phyloP scores from a whole-genome alignment of 495 filamentous ascomycete species.

The Halenospora varia region DNA sequence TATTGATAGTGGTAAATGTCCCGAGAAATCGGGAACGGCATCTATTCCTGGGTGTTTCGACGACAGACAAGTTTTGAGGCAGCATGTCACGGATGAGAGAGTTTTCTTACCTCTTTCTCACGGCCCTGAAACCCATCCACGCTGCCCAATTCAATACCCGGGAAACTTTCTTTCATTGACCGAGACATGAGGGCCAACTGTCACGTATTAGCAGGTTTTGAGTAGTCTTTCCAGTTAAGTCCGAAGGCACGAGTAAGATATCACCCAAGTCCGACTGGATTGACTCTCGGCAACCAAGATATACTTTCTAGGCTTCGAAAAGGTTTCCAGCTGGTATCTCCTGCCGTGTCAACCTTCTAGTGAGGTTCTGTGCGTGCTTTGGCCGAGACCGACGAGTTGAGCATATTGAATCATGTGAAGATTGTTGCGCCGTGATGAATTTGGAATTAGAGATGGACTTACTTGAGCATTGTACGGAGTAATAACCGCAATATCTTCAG shows the following conservation, averaged over 20 bases:
- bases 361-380: background rate
- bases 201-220: background rate
- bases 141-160: slow-evolving; percentile 84
- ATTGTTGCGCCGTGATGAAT: too few species aligned
- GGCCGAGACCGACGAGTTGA: background rate
- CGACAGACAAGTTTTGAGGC: background rate
- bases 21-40: background rate
- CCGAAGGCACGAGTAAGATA: too few species aligned
- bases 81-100: background rate
- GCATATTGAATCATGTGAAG: background rate
- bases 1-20: background rate
- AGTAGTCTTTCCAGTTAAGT: background rate
- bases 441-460: too few species aligned
- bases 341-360: background rate
- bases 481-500: slow-evolving; percentile 86
- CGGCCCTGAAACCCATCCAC: slow-evolving; percentile 97
- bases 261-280: too few species aligned
- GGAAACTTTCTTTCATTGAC: slow-evolving; percentile 70
- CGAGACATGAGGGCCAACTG: slow-evolving; percentile 70
- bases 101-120: slow-evolving; percentile 67
- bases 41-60: background rate
- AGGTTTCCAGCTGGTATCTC: background rate
- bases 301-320: background rate
- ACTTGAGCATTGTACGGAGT: slow-evolving; percentile 96
- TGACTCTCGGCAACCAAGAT: too few species aligned